Conservation (phyloP, 2,329 filamentous ascomycete genomes). For the Pyrenochaeta sp. region DNA sequence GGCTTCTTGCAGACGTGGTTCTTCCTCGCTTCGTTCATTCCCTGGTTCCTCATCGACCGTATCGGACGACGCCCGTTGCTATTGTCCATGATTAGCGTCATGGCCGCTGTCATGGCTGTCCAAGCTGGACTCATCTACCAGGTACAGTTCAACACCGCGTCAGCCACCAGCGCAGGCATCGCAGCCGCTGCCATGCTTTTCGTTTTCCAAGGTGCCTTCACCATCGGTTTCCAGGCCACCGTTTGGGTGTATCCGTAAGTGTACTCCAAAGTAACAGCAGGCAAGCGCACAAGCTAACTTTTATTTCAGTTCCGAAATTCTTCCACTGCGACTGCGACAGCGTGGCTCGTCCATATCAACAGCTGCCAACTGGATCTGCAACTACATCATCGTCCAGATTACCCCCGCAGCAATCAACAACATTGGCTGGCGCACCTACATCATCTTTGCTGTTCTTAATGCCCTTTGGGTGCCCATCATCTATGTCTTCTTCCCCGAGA, state of each 20-base stretch:
- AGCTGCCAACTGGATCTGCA: constrained; percentile 18
- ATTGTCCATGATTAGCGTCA: constrained; percentile 25
- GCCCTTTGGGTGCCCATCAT: constrained; percentile 53
- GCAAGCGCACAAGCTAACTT: background rate
- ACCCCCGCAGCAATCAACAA: constrained; percentile 51
- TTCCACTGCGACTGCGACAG: constrained; percentile 16
- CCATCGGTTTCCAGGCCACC: constrained; percentile 27
- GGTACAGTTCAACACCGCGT: constrained; percentile 21
- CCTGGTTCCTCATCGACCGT: constrained; percentile 24
- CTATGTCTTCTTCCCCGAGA: constrained; percentile 62
- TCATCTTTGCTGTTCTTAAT: constrained; percentile 34
- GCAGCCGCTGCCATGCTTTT: constrained; percentile 25
- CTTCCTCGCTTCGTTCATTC: constrained; percentile 26
- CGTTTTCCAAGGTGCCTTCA: constrained; percentile 27
- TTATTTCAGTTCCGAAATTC: constrained; percentile 8
- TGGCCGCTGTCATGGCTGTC: constrained; percentile 27
- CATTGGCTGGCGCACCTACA: constrained; percentile 40
- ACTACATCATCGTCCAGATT: constrained; percentile 33
- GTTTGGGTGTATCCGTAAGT: constrained; percentile 17
- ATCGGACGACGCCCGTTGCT: constrained; percentile 22
- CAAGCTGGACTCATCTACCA: constrained; percentile 28
- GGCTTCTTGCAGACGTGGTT: constrained; percentile 29
- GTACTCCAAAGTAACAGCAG: background rate
- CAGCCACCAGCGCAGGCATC: constrained; percentile 19
- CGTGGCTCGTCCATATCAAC: constrained; percentile 16